Base-by-base conservation (phyloP, 1,284 basidiomycete species). In the Fomitiporia mediterranea region DNA sequence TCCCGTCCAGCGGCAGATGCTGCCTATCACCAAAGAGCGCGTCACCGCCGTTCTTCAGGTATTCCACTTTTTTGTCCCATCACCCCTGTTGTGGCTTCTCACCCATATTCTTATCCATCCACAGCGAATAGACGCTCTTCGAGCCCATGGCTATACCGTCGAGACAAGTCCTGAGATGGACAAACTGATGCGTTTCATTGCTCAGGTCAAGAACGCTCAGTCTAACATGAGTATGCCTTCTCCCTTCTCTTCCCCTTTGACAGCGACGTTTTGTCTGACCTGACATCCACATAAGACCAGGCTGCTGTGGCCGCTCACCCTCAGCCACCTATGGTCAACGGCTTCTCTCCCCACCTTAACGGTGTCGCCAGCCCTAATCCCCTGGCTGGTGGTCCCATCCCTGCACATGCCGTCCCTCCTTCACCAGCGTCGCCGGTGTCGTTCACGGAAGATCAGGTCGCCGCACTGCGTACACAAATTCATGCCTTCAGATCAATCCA, bases 401-500 rank as follows among this genome's bases (percentile, higher is more conserved):
- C 70, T 6, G 40, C 65, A 9, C 68, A 69, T 23, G 60, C 67
- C 8, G 69, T 61, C 62, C 74, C 63, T 39, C 64, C 54, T 25
- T 68, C 69, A 13, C 80, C 65, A 68, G 80, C 67, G 44, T 83
- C 83, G 0, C 85, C 87, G 27, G 79, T 89, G n/a, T 84, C 86
- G 3, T 92, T 98, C 70, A 89, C 89, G 1, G 76, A 74, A 0
- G 89, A 91, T 53, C 95, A 98, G 68, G 87, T 97, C 53, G 81
- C 80, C 42, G 84, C 91, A 25, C 82, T 98, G 38, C 84, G 91
- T 53, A 83, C 89, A 0, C 96, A 99, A 68, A 92, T 98, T 44
- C 81, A 87, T 57, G 92, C 95, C 0, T 97, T 89, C 76, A 93
- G 93, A 67, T 82, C 89, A 59, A 80, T 98, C 60, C 78, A 80